Evolutionary conservation across 2,329 filamentous ascomycete genomes (phyloP), one percentile per base, ranked within the genome.

Genomic region (Sporothrix brunneoviolacea): DNA sequence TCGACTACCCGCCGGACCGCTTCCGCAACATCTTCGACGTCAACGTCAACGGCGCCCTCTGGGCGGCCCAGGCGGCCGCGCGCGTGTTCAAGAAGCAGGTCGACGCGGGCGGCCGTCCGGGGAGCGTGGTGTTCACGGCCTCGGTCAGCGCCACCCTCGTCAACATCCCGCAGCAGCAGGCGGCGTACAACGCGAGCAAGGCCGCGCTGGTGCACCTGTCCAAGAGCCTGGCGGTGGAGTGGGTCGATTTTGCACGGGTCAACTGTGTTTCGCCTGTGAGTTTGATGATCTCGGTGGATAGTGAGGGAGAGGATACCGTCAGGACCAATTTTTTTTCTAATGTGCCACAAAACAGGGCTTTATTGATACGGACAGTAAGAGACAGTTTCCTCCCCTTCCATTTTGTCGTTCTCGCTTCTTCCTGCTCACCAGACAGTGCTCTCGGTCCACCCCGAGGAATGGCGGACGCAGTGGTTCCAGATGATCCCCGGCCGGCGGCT

Each of bases 401-500:
- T n/a, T n/a, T n/a, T n/a, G n/a, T n/a, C n/a, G n/a, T n/a, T n/a
- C n/a, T n/a, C n/a, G n/a, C n/a, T n/a, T n/a, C n/a, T n/a, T n/a
- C n/a, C n/a, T n/a, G n/a, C n/a, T n/a, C n/a, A n/a, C n/a, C n/a
- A n/a, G n/a, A n/a, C n/a, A n/a, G n/a, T 90, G 57, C 80, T 80
- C n/a, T 68, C 73, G 57, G 88, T 87, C 61, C 73, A 80, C 8
- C 70, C 79, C 0, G 61, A 72, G 9, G 83, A 86, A 58, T 83
- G 78, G 4, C 87, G 87, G 74, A 72, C 77, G 39, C 73, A 85
- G 52, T 91, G 86, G 83, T 82, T 79, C 62, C 79, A 82, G 60
- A 91, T 86, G 75, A 91, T 84, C 36, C 86, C 86, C 12, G 86
- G 91, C 82, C 85, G 80, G 83, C 78, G 88, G 57, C 83, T 90